These are phyloP conservation scores for Solanum medicagineum DNA, from an alignment of 257 asterid genomes.

Conservation along the genomic window DNA sequence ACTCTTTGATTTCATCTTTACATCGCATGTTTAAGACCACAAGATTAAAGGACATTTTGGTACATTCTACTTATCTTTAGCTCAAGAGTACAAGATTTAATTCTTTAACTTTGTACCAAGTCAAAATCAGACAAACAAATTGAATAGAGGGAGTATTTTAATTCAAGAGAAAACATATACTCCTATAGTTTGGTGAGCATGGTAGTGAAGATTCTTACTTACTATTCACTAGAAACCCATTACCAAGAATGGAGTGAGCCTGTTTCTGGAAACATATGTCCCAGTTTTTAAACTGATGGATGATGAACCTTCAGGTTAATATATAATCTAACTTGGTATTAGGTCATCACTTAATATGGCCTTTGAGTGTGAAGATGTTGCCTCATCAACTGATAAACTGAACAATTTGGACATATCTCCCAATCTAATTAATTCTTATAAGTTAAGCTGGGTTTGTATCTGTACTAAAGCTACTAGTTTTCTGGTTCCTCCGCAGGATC, in stretches of 20 bases:
- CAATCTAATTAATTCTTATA: not conserved
- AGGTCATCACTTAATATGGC: not conserved
- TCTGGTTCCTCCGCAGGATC: slow-evolving; percentile 21
- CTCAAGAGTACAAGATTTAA: not conserved
- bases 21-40: not conserved
- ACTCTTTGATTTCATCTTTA: not conserved
- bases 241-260: not conserved
- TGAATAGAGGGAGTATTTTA: not conserved
- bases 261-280: not conserved
- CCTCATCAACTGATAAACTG: not conserved
- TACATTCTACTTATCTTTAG: not conserved
- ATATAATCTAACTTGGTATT: not conserved
- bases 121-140: not conserved
- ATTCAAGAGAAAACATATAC: not conserved
- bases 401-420: not conserved
- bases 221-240: not conserved
- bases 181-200: not conserved
- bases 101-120: not conserved
- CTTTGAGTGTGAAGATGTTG: not conserved
- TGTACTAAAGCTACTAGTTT: not conserved
- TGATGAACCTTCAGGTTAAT: not conserved
- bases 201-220: not conserved
- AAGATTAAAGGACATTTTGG: not conserved
- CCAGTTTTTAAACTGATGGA: not conserved
- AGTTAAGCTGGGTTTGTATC: not conserved